Conservation (phyloP, 1,284 basidiomycete species). For the Naganishia cerealis region DNA sequence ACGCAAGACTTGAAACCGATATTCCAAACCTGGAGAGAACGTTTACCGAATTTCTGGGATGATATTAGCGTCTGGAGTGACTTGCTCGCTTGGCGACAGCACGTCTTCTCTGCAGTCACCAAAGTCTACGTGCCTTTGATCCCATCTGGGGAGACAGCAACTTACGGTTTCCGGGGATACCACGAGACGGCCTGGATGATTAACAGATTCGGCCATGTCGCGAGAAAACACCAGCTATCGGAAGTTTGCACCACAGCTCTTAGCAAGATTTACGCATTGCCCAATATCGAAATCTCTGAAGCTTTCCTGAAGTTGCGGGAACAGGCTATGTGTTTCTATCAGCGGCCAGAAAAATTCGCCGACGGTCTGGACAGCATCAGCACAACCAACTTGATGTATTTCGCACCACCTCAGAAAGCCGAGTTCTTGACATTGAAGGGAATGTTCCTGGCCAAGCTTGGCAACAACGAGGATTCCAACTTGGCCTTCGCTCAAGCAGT, state of each 20-base stretch:
- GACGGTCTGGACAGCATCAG: slow-evolving; percentile 98
- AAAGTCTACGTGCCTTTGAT: slow-evolving; percentile 93
- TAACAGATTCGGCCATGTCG: slow-evolving; percentile 99
- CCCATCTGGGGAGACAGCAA: slow-evolving; percentile 59
- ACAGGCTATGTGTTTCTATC: slow-evolving; percentile 98
- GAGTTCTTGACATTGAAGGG: slow-evolving; percentile 99
- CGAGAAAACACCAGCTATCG: slow-evolving; percentile 91
- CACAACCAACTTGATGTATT: slow-evolving; percentile 99
- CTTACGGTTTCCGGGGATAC: slow-evolving; percentile 95
- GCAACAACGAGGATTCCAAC: slow-evolving; percentile 86
- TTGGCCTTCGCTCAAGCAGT: slow-evolving; percentile 91
- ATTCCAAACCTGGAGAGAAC: slow-evolving; percentile 93
- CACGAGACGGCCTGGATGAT: slow-evolving; percentile 99
- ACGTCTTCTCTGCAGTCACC: slow-evolving; percentile 87
- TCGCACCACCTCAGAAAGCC: slow-evolving; percentile 89
- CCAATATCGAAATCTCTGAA: slow-evolving; percentile 99
- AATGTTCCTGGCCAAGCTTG: slow-evolving; percentile 92
- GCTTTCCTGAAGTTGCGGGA: slow-evolving; percentile 98
- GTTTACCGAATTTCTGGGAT: slow-evolving; percentile 92
- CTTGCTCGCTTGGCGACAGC: slow-evolving; percentile 95
- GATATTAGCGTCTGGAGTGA: slow-evolving; percentile 99
- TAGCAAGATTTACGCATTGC: slow-evolving; percentile 96
- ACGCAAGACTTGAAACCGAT: slow-evolving; percentile 94
- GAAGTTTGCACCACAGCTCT: slow-evolving; percentile 94
- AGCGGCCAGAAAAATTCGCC: slow-evolving; percentile 87